Percentiles rank a stretch among this genome's conserved stretches.
Evolutionary conservation across 176 grass and related monocot species (phyloP).

Genomic region (Juncus effusus): DNA sequence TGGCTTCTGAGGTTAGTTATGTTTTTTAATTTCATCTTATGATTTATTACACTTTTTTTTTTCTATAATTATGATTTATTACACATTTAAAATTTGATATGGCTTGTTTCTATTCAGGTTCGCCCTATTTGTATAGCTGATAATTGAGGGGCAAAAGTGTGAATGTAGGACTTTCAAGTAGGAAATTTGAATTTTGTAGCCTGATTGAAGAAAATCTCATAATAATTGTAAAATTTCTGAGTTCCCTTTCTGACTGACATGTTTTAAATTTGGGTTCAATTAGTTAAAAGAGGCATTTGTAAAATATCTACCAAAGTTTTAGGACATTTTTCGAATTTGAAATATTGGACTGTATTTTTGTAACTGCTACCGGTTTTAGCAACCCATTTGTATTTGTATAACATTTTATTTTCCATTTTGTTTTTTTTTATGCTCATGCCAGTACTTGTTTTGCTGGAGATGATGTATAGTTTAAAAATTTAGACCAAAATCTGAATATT

Average conservation of each 20-base stretch:
- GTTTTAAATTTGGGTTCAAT: no score
- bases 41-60: slow-evolving; percentile 2
- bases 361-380: not conserved
- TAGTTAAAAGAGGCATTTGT: no score
- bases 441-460: not conserved
- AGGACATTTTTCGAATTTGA: not conserved
- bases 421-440: not conserved
- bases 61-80: slow-evolving; percentile 14
- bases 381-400: slow-evolving; percentile 17
- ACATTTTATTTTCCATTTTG: not conserved
- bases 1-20: slow-evolving; percentile 22
- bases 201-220: no score
- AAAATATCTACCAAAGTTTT: no score
- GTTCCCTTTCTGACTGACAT: no score
- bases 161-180: no score
- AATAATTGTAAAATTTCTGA: no score
- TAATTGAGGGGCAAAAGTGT: slow-evolving; percentile 9
- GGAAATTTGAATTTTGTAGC: no score
- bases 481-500: not conserved
- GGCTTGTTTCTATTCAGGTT: slow-evolving; percentile 10
- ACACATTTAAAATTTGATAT: not conserved
- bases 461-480: not conserved
- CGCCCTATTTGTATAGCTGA: slow-evolving; percentile 21
- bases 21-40: not conserved
- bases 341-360: not conserved